Conservation (phyloP, 805 yeast genomes). For the Tetrapisispora iriomotensis region DNA sequence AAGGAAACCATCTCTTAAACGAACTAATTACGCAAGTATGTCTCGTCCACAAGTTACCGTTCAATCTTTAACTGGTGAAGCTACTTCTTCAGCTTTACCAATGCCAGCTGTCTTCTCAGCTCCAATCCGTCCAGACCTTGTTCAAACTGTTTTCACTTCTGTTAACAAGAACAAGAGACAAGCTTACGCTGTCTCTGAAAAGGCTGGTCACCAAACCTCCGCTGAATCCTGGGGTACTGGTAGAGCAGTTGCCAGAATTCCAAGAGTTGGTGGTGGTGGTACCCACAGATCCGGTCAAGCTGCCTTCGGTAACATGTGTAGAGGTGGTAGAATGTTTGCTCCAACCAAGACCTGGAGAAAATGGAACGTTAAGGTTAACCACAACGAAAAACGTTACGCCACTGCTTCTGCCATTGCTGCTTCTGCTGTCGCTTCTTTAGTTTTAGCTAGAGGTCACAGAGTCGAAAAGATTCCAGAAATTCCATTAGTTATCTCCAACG, state of each 20-base stretch:
- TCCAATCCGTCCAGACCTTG: conserved; percentile 99
- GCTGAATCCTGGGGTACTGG: conserved; percentile 99
- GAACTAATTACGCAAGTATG: conserved; percentile 28
- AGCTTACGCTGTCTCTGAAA: conserved; percentile 98
- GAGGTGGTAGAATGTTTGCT: conserved; percentile 99
- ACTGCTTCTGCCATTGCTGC: conserved; percentile 99
- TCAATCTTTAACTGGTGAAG: conserved; percentile 78
- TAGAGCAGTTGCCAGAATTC: conserved; percentile 99
- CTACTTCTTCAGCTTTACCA: conserved; percentile 73
- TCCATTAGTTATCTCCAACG: conserved; percentile 93
- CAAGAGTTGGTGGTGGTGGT: conserved; percentile 99
- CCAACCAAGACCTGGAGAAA: conserved; percentile 99
- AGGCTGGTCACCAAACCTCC: conserved; percentile 99
- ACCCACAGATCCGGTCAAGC: conserved; percentile 99
- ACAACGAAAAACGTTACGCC: conserved; percentile 99
- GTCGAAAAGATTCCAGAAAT: conserved; percentile 96
- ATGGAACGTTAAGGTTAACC: conserved; percentile 99
- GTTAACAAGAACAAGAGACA: conserved; percentile 99
- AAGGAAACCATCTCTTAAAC: conserved; percentile 5
- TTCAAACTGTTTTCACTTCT: conserved; percentile 96
- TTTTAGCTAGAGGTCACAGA: conserved; percentile 99
- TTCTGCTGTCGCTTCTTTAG: conserved; percentile 95
- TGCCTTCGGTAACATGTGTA: conserved; percentile 99
- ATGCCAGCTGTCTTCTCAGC: conserved; percentile 99
- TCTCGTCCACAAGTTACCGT: conserved; percentile 97